A percentile compares a stretch with the other conserved stretches of the same genome.
These are phyloP conservation scores for Nicotiana paniculata DNA, from an alignment of 257 asterid species.

Conservation along the genomic window DNA sequence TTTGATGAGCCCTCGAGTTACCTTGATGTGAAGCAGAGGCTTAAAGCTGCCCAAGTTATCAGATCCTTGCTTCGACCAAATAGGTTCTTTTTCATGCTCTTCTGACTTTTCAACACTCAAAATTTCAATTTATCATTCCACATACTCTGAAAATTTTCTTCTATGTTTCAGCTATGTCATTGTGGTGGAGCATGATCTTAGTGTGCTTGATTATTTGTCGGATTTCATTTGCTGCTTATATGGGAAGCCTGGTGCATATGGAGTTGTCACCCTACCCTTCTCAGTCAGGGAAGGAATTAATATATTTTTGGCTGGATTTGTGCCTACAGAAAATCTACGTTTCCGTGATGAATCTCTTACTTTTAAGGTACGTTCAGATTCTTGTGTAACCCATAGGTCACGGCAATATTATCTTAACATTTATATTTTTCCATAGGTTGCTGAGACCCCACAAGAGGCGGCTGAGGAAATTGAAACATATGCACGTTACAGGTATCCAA, in stretches of 20 bases:
- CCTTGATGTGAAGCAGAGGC: constrained; percentile 98
- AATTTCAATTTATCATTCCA: neutral
- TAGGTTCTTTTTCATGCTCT: constrained; percentile 37
- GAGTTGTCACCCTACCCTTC: constrained; percentile 96
- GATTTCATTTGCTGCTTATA: constrained; percentile 97
- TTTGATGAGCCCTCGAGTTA: constrained; percentile 99
- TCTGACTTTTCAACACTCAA: neutral
- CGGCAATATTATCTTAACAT: neutral
- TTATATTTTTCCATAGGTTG: constrained; percentile 50
- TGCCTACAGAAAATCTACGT: constrained; percentile 89
- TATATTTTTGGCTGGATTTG: constrained; percentile 91
- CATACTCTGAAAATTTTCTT: neutral
- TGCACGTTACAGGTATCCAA: constrained; percentile 83
- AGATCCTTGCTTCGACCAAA: constrained; percentile 93
- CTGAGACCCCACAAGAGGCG: constrained; percentile 89
- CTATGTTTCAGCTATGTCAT: constrained; percentile 71
- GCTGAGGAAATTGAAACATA: constrained; percentile 88
- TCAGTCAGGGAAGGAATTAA: constrained; percentile 98
- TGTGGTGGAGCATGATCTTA: constrained; percentile 94
- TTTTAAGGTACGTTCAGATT: constrained; percentile 48
- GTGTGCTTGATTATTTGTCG: constrained; percentile 90
- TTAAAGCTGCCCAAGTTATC: constrained; percentile 93
- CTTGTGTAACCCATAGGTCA: neutral
- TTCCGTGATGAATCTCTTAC: constrained; percentile 91
- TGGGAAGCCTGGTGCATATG: constrained; percentile 96